Conservation (phyloP, 345 rosid species). For the Pistacia integerrima region DNA sequence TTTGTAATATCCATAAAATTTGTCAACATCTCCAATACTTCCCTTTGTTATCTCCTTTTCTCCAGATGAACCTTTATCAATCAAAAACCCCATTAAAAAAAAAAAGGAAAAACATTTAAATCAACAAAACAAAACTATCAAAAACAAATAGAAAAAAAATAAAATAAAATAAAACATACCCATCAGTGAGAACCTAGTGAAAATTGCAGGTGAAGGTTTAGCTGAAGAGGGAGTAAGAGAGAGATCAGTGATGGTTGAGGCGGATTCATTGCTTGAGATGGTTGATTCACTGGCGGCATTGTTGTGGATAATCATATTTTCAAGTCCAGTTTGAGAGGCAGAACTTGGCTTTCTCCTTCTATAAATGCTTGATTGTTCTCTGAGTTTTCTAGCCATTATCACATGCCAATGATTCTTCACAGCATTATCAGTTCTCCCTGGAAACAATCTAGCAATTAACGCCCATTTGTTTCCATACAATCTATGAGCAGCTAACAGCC, state of each 20-base stretch:
- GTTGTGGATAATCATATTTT: conserved; percentile 19
- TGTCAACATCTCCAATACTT: conserved; percentile 18
- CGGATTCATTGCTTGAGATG: conserved; percentile 49
- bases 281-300: conserved; percentile 48
- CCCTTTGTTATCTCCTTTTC: conserved; percentile 26
- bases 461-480: conserved; percentile 94
- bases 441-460: conserved; percentile 78
- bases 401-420: conserved; percentile 99
- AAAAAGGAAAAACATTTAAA: neutral
- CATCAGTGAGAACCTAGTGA: conserved; percentile 25
- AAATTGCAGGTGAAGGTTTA: conserved; percentile 24
- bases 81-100: conserved; percentile 3
- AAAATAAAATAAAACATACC: conserved; percentile 26
- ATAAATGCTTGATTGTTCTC: conserved; percentile 60
- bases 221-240: conserved; percentile 59
- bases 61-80: conserved; percentile 27
- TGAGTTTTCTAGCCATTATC: conserved; percentile 82
- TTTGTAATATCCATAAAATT: conserved; percentile 19
- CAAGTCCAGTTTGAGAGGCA: conserved; percentile 14
- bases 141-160: neutral
- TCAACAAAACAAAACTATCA: neutral
- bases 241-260: conserved; percentile 60
- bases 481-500: conserved; percentile 66
- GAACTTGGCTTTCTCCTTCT: conserved; percentile 47
- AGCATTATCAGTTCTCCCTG: conserved; percentile 91